These are phyloP conservation scores for Cafeteria roenbergensis DNA, from an alignment of 108 stramenopile genomes.

Conservation along the genomic window DNA sequence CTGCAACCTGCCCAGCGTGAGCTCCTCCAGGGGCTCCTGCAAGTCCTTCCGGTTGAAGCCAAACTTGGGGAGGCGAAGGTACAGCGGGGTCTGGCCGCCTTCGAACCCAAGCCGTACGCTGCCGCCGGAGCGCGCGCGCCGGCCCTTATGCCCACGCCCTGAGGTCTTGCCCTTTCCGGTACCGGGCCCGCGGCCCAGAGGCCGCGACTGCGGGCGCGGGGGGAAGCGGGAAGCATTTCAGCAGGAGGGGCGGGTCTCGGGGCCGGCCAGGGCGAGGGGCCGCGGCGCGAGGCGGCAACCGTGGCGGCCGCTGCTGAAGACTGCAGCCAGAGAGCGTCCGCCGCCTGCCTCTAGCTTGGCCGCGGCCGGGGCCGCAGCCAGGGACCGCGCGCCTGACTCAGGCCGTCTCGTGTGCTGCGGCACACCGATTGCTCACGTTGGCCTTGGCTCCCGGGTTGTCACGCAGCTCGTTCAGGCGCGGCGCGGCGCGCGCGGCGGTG, in stretches of 20 bases:
- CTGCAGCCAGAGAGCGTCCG: too few species aligned
- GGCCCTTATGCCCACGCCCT: constrained; percentile 89
- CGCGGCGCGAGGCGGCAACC: too few species aligned
- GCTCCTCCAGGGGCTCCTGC: constrained; percentile 50
- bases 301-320: too few species aligned
- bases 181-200: constrained; percentile 91
- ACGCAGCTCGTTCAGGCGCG: constrained; percentile 4
- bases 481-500: too few species aligned
- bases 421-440: not conserved
- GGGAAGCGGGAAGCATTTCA: not conserved
- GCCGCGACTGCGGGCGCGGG: constrained; percentile 27
- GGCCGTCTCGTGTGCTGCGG: not conserved
- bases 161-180: constrained; percentile 83
- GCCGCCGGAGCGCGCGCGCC: constrained; percentile 68
- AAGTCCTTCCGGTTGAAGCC: constrained; percentile 80
- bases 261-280: too few species aligned
- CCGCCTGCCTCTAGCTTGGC: too few species aligned
- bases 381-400: too few species aligned
- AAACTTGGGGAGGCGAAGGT: constrained; percentile 80
- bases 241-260: not conserved
- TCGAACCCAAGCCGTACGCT: constrained; percentile 61
- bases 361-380: too few species aligned
- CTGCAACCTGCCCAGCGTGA: constrained; percentile 69
- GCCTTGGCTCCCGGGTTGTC: not conserved
- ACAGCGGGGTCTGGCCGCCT: constrained; percentile 94